Evolutionary conservation across 345 rosid genomes (phyloP).

Genomic region (Angophora floribunda): DNA sequence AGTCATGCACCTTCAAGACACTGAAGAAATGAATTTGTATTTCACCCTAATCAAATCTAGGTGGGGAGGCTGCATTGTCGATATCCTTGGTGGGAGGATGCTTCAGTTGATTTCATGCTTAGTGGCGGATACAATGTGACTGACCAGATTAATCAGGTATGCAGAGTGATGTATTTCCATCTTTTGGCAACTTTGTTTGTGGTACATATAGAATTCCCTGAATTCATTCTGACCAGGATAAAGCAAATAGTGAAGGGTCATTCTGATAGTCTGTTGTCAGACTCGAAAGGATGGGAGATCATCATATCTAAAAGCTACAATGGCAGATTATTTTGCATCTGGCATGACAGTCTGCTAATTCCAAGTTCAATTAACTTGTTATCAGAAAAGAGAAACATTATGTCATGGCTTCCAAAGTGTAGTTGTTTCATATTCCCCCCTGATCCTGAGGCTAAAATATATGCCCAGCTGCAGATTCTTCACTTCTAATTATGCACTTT

Average conservation of each 20-base stretch:
- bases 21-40: neutral
- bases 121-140: constrained; percentile 77
- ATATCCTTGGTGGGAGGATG: constrained; percentile 93
- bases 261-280: neutral
- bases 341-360: neutral
- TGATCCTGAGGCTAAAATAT: neutral
- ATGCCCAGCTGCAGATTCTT: neutral
- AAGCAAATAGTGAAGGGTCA: neutral
- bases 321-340: neutral
- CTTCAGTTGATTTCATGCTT: constrained; percentile 73
- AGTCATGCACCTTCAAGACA: neutral
- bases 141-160: constrained; percentile 52
- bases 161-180: neutral
- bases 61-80: constrained; percentile 84
- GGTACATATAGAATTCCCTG: neutral
- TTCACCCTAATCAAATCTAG: constrained; percentile 12
- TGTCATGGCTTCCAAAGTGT: neutral
- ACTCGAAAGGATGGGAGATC: neutral
- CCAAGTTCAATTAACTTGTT: neutral
- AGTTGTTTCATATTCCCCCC: neutral
- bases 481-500: neutral
- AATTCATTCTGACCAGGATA: neutral
- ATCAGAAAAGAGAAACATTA: neutral
- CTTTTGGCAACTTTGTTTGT: neutral
- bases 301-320: neutral